Percentiles rank a stretch among this genome's conserved stretches.
These are phyloP conservation scores for Cryptosporidium viatorum DNA, from an alignment of 169 alveolate genomes.

Conservation along the genomic window DNA sequence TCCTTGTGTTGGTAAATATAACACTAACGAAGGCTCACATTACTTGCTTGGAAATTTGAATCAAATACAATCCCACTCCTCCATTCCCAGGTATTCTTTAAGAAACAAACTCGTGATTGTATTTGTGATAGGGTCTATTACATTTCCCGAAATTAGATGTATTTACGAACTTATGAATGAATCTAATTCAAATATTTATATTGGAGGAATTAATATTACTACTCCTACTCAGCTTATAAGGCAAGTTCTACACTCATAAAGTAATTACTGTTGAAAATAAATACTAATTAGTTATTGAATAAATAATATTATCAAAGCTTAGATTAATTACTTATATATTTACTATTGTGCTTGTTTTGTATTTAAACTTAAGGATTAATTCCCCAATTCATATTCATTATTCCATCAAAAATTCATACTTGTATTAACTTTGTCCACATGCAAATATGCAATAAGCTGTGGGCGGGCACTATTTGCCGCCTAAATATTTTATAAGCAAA, in stretches of 20 bases:
- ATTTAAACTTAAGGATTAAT: neutral
- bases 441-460: neutral
- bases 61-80: slow-evolving; percentile 61
- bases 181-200: slow-evolving; percentile 80
- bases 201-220: slow-evolving; percentile 83
- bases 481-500: neutral
- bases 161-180: slow-evolving; percentile 80
- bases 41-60: slow-evolving; percentile 55
- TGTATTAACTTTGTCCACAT: neutral
- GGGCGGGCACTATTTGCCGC: slow-evolving; percentile 5
- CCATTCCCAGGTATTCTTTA: slow-evolving; percentile 24
- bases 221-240: slow-evolving; percentile 57
- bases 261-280: neutral
- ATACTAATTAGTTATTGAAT: neutral
- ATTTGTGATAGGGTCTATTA: slow-evolving; percentile 85
- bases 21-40: neutral
- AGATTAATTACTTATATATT: neutral
- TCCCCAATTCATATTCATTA: neutral
- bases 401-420: neutral
- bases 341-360: neutral
- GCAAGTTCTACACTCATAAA: slow-evolving; percentile 35
- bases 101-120: slow-evolving; percentile 77
- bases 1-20: slow-evolving; percentile 32
- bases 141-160: slow-evolving; percentile 84
- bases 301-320: neutral